Evolutionary conservation across 768 basidiomycete species (phyloP).

Genomic region (Mycena belliarum): DNA sequence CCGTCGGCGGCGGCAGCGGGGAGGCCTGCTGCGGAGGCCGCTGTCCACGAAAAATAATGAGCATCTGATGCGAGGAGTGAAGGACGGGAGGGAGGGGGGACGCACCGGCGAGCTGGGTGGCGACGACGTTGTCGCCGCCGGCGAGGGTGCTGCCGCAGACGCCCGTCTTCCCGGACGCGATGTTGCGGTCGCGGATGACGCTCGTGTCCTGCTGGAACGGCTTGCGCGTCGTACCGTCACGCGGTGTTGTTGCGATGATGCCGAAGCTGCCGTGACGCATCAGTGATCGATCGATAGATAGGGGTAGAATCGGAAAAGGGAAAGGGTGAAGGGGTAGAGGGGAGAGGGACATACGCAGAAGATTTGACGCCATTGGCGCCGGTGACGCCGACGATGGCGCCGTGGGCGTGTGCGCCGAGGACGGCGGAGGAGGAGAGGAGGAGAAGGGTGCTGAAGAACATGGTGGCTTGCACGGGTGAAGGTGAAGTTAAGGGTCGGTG

Average conservation of each 20-base stretch:
- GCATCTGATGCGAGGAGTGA: background rate
- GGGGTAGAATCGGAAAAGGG: too few relatives aligned
- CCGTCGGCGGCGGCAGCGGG: slow-evolving; percentile 17
- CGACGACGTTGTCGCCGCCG: slow-evolving; percentile 21
- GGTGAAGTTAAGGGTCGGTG: too few relatives aligned
- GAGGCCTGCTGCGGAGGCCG: slow-evolving; percentile 17
- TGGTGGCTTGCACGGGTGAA: slow-evolving; percentile 20
- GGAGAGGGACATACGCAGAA: background rate
- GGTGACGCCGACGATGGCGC: background rate
- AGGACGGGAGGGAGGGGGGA: background rate
- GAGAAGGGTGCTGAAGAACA: slow-evolving; percentile 21
- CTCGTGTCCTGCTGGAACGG: slow-evolving; percentile 22
- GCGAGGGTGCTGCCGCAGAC: slow-evolving; percentile 16
- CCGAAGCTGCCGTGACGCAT: too few relatives aligned
- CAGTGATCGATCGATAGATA: too few relatives aligned
- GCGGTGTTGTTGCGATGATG: slow-evolving; percentile 15
- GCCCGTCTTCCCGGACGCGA: slow-evolving; percentile 9
- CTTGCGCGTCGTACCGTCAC: slow-evolving; percentile 5
- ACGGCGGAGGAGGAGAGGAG: slow-evolving; percentile 4
- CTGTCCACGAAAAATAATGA: too few relatives aligned
- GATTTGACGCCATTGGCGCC: slow-evolving; percentile 16
- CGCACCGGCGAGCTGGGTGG: slow-evolving; percentile 15
- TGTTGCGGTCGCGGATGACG: slow-evolving; percentile 15
- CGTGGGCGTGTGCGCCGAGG: slow-evolving; percentile 14
- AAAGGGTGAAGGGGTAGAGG: too few relatives aligned